phyloP scores from a whole-genome alignment of 352 stramenopile species.

The Phytophthora constricta region DNA sequence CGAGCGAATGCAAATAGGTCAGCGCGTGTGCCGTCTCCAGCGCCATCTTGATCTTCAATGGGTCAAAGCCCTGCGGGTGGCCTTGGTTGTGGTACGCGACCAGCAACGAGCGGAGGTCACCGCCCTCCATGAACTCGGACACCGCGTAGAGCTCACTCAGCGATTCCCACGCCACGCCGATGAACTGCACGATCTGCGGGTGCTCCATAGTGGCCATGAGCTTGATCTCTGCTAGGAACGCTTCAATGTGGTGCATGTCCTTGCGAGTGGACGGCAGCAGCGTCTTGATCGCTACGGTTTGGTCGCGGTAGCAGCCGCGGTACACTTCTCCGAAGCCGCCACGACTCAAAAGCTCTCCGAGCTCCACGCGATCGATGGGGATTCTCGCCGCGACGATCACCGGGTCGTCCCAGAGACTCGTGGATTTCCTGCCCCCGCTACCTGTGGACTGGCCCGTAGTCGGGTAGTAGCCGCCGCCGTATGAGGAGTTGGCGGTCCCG shows the following conservation, averaged over 20 bases:
- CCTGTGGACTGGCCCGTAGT: slow-evolving; percentile 7
- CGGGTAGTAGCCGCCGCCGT: slow-evolving; percentile 16
- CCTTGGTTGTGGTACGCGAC: slow-evolving; percentile 16
- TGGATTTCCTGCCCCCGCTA: slow-evolving; percentile 15
- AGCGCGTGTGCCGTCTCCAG: slow-evolving; percentile 50
- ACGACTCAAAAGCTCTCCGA: slow-evolving; percentile 39
- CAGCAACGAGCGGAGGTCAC: slow-evolving; percentile 47
- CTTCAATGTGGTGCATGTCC: slow-evolving; percentile 43
- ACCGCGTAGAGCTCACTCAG: slow-evolving; percentile 49
- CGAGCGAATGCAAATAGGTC: slow-evolving; percentile 55
- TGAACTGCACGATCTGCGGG: slow-evolving; percentile 47
- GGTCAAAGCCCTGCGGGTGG: slow-evolving; percentile 31
- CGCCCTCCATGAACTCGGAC: slow-evolving; percentile 56
- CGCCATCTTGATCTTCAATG: slow-evolving; percentile 47
- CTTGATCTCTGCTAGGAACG: slow-evolving; percentile 53
- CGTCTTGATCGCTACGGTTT: slow-evolving; percentile 49
- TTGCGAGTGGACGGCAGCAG: slow-evolving; percentile 40
- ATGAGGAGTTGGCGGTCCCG: slow-evolving; percentile 14
- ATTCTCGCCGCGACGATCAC: slow-evolving; percentile 46
- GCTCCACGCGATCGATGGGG: slow-evolving; percentile 44
- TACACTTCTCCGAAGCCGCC: slow-evolving; percentile 52
- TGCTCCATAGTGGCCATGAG: slow-evolving; percentile 49
- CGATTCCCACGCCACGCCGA: slow-evolving; percentile 56
- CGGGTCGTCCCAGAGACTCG: slow-evolving; percentile 45
- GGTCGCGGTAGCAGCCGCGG: slow-evolving; percentile 38